phyloP scores from a whole-genome alignment of 2,329 filamentous ascomycete genomes.

The Triangularia verruculosa region DNA sequence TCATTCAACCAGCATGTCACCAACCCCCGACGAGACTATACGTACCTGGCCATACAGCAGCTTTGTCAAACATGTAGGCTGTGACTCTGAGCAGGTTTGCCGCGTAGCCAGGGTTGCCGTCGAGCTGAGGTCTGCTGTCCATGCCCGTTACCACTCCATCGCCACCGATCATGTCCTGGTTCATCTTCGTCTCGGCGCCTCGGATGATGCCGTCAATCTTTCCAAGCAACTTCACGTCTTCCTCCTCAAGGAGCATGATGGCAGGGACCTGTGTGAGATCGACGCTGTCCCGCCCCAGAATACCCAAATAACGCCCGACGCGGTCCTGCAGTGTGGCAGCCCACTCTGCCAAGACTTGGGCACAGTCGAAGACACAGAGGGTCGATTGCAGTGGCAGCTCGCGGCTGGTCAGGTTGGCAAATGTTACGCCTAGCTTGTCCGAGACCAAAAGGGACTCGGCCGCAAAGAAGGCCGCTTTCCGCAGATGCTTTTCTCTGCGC shows the following conservation, averaged over 20 bases:
- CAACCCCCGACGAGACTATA: neutral
- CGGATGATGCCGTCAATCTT: conserved; percentile 79
- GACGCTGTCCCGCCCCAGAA: conserved; percentile 78
- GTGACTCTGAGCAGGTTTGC: conserved; percentile 81
- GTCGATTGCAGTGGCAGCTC: conserved; percentile 88
- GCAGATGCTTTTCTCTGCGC: conserved; percentile 79
- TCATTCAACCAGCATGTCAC: no score
- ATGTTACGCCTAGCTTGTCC: conserved; percentile 79
- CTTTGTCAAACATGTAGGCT: conserved; percentile 82
- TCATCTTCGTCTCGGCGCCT: conserved; percentile 77
- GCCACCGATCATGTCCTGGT: conserved; percentile 51
- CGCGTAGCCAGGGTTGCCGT: conserved; percentile 71
- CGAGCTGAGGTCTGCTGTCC: conserved; percentile 41
- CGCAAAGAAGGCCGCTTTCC: conserved; percentile 93
- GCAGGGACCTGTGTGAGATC: conserved; percentile 78
- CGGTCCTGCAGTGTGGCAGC: conserved; percentile 88
- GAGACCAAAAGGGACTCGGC: conserved; percentile 88
- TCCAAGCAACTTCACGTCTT: conserved; percentile 79
- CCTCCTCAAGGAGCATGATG: conserved; percentile 86
- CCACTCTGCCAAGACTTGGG: conserved; percentile 93
- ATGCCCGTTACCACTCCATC: conserved; percentile 49
- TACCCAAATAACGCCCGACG: conserved; percentile 82
- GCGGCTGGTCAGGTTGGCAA: conserved; percentile 76
- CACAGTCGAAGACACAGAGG: conserved; percentile 90
- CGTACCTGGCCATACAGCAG: conserved; percentile 86